Percentiles rank a stretch among this genome's conserved stretches.
These are phyloP conservation scores for Mycena albidolilacea DNA, from an alignment of 768 basidiomycete species.

Conservation along the genomic window DNA sequence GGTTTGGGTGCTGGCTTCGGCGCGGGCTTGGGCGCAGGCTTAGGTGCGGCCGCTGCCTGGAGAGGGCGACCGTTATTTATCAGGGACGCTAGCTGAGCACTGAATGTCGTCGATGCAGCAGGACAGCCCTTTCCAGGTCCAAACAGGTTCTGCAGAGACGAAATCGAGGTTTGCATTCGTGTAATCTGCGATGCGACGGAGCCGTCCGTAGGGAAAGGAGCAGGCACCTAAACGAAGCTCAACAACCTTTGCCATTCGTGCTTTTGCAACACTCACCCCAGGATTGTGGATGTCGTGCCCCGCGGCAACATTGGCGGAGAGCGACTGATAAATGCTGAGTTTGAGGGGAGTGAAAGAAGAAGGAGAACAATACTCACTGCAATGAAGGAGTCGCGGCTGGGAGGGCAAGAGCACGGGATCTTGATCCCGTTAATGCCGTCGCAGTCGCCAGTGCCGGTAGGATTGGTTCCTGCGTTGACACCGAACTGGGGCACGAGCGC, in stretches of 20 bases:
- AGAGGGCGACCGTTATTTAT: not conserved
- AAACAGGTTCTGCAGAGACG: conserved; percentile 81
- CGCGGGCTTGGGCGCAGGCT: conserved; percentile 12
- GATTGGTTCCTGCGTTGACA: not conserved
- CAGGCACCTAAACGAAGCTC: conserved; percentile 45
- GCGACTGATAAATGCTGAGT: not conserved
- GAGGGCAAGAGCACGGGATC: conserved; percentile 17
- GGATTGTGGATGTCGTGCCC: conserved; percentile 62
- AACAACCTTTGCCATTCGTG: too few species aligned
- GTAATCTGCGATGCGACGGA: conserved; percentile 66
- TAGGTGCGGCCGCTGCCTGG: not conserved
- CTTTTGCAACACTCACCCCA: conserved; percentile 33
- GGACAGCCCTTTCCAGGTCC: conserved; percentile 82
- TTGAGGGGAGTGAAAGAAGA: not conserved
- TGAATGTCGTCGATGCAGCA: conserved; percentile 70
- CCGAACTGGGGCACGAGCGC: conserved; percentile 53
- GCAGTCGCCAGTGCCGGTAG: conserved; percentile 9
- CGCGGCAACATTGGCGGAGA: conserved; percentile 16
- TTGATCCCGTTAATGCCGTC: conserved; percentile 2
- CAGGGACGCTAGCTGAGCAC: not conserved
- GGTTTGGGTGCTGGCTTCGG: conserved; percentile 7
- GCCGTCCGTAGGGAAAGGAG: conserved; percentile 76
- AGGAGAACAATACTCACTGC: not conserved
- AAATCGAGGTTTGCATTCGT: conserved; percentile 71
- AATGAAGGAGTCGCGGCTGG: conserved; percentile 9